phyloP scores from a whole-genome alignment of 2,329 filamentous ascomycete genomes.

The Lecanosticta acicola region DNA sequence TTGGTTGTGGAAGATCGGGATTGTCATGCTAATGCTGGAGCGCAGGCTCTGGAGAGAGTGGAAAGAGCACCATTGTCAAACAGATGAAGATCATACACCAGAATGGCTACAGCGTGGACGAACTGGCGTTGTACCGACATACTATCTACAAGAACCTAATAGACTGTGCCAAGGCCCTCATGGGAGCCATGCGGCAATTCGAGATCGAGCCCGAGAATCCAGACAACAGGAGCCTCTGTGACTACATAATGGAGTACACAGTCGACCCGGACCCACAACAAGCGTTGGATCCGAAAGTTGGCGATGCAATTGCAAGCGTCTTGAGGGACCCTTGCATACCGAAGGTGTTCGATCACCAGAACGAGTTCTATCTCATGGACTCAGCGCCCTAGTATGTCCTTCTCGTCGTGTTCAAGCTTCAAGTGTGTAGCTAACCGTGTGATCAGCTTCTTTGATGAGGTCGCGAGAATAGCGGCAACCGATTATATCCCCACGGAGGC shows the following conservation, averaged over 20 bases:
- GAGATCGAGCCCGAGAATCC: constrained; percentile 70
- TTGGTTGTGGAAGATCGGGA: not conserved
- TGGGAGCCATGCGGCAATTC: constrained; percentile 87
- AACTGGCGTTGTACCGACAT: constrained; percentile 86
- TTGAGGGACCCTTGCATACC: constrained; percentile 86
- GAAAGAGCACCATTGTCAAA: constrained; percentile 98
- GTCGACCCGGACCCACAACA: constrained; percentile 87
- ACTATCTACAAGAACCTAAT: constrained; percentile 98
- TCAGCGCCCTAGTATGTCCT: constrained; percentile 86
- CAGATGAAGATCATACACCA: constrained; percentile 99
- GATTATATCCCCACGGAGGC: constrained; percentile 91
- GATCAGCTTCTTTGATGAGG: constrained; percentile 88
- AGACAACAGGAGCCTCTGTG: constrained; percentile 66
- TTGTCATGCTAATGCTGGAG: constrained; percentile 13
- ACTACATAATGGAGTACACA: constrained; percentile 80
- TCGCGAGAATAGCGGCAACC: constrained; percentile 70
- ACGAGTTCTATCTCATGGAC: constrained; percentile 99
- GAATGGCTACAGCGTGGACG: constrained; percentile 92
- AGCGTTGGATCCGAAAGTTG: constrained; percentile 72
- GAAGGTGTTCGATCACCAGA: constrained; percentile 83
- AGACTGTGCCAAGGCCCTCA: constrained; percentile 91
- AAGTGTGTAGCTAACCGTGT: not conserved
- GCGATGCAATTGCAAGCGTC: constrained; percentile 74
- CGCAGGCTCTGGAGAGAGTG: constrained; percentile 90
- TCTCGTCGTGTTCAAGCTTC: constrained; percentile 4